These are phyloP conservation scores for Spergularia azorica DNA, from an alignment of 179 eudicot species.

Conservation along the genomic window DNA sequence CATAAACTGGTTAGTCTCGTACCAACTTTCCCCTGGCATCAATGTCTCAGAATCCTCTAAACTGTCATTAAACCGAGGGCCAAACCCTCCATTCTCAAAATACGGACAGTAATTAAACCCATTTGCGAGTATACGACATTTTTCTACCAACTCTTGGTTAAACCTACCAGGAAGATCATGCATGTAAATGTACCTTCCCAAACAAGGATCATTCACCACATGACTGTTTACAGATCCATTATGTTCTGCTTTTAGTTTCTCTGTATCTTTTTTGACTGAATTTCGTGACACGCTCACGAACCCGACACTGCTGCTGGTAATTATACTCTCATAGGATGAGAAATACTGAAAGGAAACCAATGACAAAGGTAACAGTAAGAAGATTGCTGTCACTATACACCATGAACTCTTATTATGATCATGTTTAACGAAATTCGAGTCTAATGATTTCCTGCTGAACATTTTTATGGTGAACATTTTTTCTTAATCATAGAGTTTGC, in stretches of 20 bases:
- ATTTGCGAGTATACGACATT: slow-evolving; percentile 22
- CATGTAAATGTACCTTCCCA: slow-evolving; percentile 38
- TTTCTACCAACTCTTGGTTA: slow-evolving; percentile 32
- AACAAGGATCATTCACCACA: slow-evolving; percentile 28
- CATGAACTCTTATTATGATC: slow-evolving; percentile 18
- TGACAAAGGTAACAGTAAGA: slow-evolving; percentile 19
- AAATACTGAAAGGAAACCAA: slow-evolving; percentile 18
- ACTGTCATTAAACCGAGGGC: slow-evolving; percentile 13
- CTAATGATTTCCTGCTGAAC: not conserved
- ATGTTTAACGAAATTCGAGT: not conserved
- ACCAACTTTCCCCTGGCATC: slow-evolving; percentile 25
- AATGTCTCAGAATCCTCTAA: not conserved
- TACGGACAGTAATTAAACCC: slow-evolving; percentile 38
- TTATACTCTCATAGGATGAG: slow-evolving; percentile 1
- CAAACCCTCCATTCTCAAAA: slow-evolving; percentile 26
- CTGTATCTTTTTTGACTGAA: not conserved
- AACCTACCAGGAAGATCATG: slow-evolving; percentile 36
- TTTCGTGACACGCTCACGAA: not conserved
- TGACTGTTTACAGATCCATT: no score
- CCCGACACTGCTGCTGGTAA: not conserved
- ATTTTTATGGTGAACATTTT: not conserved
- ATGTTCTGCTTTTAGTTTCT: not conserved
- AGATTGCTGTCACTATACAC: not conserved
- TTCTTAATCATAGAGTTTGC: not conserved
- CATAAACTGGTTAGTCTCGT: slow-evolving; percentile 32